Conservation (phyloP, 345 rosid genomes). For the Aquilaria sinensis region DNA sequence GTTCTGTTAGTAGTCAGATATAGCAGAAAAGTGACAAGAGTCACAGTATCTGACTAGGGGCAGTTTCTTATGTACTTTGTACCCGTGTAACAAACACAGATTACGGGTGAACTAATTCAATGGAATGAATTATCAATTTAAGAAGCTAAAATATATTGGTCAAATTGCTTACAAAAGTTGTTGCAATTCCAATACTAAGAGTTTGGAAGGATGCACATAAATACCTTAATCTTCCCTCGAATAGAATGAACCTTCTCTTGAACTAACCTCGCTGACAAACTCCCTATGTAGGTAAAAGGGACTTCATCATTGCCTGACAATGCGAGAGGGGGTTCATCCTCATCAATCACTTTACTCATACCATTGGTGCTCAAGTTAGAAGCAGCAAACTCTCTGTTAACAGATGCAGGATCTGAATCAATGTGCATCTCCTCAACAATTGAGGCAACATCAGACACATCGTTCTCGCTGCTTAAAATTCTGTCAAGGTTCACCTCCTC, state of each 20-base stretch:
- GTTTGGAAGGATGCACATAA: slow-evolving; percentile 1
- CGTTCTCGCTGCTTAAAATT: too few species aligned
- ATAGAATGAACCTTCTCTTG: slow-evolving; percentile 43
- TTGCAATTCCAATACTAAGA: neutral
- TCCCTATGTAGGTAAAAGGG: slow-evolving; percentile 89
- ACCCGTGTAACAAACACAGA: too few species aligned
- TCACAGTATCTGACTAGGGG: too few species aligned
- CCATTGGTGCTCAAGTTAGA: slow-evolving; percentile 19
- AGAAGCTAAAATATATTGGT: neutral
- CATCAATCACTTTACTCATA: too few species aligned
- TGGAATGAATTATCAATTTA: too few species aligned
- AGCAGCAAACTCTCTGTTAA: slow-evolving; percentile 16
- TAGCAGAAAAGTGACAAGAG: too few species aligned
- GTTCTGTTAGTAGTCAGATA: slow-evolving; percentile 10
- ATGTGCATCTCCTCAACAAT: slow-evolving; percentile 43
- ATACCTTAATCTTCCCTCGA: slow-evolving; percentile 77
- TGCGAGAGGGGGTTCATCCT: slow-evolving; percentile 43
- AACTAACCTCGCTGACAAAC: slow-evolving; percentile 60
- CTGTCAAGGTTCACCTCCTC: too few species aligned
- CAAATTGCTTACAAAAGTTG: neutral
- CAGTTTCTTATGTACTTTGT: too few species aligned
- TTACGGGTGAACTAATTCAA: too few species aligned
- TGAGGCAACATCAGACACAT: slow-evolving; percentile 20
- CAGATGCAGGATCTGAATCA: slow-evolving; percentile 18
- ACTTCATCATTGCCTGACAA: slow-evolving; percentile 45